Conservation (phyloP, 2,329 filamentous ascomycete genomes). For the Alternaria triticimaculans region DNA sequence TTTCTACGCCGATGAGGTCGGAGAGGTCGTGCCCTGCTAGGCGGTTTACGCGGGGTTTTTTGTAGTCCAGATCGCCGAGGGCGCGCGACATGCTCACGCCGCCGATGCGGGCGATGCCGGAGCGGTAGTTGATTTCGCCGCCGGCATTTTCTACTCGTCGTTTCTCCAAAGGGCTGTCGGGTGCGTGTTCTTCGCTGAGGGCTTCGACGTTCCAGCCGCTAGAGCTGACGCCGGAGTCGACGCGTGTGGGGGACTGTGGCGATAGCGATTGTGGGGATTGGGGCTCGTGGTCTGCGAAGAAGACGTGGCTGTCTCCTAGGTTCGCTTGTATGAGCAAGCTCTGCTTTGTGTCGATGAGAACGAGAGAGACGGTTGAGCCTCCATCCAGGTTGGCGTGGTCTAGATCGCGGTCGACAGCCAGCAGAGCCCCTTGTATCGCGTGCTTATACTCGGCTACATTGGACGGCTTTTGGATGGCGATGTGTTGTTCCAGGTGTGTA, state of each 20-base stretch:
- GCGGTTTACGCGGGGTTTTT: slow-evolving; percentile 32
- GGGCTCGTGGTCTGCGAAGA: slow-evolving; percentile 22
- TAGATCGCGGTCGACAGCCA: slow-evolving; percentile 26
- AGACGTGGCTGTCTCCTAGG: slow-evolving; percentile 31
- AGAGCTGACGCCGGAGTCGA: slow-evolving; percentile 7
- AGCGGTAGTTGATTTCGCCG: slow-evolving; percentile 29
- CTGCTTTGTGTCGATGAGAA: slow-evolving; percentile 29
- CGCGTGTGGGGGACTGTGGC: slow-evolving; percentile 1
- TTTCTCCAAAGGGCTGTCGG: slow-evolving; percentile 26
- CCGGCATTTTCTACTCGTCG: slow-evolving; percentile 31
- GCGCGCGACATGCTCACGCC: slow-evolving; percentile 36
- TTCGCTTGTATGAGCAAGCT: slow-evolving; percentile 30
- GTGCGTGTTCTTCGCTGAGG: slow-evolving; percentile 28
- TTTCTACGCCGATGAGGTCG: slow-evolving; percentile 31
- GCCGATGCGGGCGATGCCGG: slow-evolving; percentile 30
- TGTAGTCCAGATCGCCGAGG: slow-evolving; percentile 30
- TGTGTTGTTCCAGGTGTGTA: slow-evolving; percentile 27
- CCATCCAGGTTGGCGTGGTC: slow-evolving; percentile 23
- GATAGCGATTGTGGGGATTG: slow-evolving; percentile 7
- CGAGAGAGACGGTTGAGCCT: slow-evolving; percentile 33
- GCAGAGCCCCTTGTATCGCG: slow-evolving; percentile 31
- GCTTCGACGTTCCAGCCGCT: slow-evolving; percentile 25
- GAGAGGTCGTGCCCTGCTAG: slow-evolving; percentile 33
- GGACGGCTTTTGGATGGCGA: slow-evolving; percentile 17
- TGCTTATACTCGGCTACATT: slow-evolving; percentile 27